Evolutionary conservation across 2,329 filamentous ascomycete species (phyloP).

Genomic region (Talaromyces sp.): DNA sequence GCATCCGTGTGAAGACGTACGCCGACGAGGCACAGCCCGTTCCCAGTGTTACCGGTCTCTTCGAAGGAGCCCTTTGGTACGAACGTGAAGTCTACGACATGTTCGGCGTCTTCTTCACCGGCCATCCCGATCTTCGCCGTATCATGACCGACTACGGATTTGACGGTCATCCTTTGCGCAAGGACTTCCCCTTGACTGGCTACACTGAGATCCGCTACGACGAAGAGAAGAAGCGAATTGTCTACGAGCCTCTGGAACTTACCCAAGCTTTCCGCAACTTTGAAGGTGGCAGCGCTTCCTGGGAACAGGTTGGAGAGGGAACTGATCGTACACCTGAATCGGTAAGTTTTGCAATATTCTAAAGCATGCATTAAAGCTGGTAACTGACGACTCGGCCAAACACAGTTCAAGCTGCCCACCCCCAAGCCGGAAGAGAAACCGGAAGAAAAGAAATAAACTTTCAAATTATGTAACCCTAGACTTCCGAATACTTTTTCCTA

Average conservation of each 20-base stretch:
- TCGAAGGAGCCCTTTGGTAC: conserved; percentile 97
- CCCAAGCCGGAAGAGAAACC: conserved; percentile 90
- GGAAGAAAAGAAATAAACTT: conserved; percentile 79
- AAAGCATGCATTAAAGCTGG: conserved; percentile 6
- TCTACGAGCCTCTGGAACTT: conserved; percentile 94
- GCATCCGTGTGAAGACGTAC: conserved; percentile 97
- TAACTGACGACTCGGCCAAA: conserved; percentile 4
- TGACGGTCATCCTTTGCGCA: conserved; percentile 92
- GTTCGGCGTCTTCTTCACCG: conserved; percentile 94
- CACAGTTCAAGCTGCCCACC: conserved; percentile 83
- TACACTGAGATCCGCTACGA: conserved; percentile 98
- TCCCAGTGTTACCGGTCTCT: conserved; percentile 78
- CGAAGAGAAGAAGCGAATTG: conserved; percentile 99
- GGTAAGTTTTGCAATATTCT: conserved; percentile 35
- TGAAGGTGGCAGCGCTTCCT: conserved; percentile 73
- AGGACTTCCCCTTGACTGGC: conserved; percentile 95
- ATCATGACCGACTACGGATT: conserved; percentile 99
- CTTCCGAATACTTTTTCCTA: conserved; percentile 17
- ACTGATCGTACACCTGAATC: conserved; percentile 71
- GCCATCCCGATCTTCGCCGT: conserved; percentile 88
- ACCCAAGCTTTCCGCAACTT: conserved; percentile 99
- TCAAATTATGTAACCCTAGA: conserved; percentile 27
- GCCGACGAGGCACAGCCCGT: conserved; percentile 93
- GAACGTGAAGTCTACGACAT: conserved; percentile 97
- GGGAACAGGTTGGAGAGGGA: conserved; percentile 67